These are phyloP conservation scores for Emergomyces orientalis DNA, from an alignment of 2,329 filamentous ascomycete species.

Conservation along the genomic window DNA sequence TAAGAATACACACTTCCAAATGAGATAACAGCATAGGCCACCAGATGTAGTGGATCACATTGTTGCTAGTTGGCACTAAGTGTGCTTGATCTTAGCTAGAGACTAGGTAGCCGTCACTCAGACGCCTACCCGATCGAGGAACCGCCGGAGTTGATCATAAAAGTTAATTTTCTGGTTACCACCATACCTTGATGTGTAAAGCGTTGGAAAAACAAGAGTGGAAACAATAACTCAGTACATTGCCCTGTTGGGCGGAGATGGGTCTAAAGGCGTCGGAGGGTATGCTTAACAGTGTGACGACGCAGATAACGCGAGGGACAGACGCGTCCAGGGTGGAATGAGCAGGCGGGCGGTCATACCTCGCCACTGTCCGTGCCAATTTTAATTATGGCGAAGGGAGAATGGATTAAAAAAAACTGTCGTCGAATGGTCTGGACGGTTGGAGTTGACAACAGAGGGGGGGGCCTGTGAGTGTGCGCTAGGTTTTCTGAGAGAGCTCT, in stretches of 20 bases:
- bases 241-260: conserved; percentile 5
- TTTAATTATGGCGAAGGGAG: conserved; percentile 16
- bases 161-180: no score
- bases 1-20: no score
- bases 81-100: no score
- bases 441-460: conserved; percentile 10
- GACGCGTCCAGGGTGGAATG: conserved; percentile 14
- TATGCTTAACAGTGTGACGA: conserved; percentile 2
- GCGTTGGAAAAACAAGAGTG: no score
- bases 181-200: no score
- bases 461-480: conserved; percentile 10
- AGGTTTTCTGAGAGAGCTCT: conserved; percentile 8
- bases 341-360: conserved; percentile 14
- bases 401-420: conserved; percentile 13
- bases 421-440: conserved; percentile 12
- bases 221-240: no score
- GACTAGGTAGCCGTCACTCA: no score
- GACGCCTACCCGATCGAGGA: no score
- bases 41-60: no score
- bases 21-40: no score
- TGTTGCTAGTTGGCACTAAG: no score
- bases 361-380: conserved; percentile 11
- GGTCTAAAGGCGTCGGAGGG: background rate
- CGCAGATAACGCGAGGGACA: conserved; percentile 12
- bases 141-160: no score